Conservation (phyloP, 140 eudicot genomes). For the Anethum foeniculum region DNA sequence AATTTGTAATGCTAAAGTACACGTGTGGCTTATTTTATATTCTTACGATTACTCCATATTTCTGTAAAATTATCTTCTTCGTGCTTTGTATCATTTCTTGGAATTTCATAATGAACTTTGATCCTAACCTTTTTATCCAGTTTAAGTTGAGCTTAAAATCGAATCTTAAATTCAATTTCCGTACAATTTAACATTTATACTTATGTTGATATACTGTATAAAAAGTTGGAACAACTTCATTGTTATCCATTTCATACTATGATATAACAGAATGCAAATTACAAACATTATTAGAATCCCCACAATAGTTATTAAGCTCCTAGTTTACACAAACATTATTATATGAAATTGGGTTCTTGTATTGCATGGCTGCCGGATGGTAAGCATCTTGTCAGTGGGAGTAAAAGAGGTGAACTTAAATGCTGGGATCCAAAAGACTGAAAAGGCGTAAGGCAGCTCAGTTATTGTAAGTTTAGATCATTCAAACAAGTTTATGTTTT, state of each 20-base stretch:
- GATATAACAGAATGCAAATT: neutral
- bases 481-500: neutral
- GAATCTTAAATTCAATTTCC: neutral
- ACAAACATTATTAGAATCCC: neutral
- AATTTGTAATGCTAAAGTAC: neutral
- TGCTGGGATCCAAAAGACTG: slow-evolving; percentile 3
- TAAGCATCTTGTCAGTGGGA: slow-evolving; percentile 87
- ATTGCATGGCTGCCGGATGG: slow-evolving; percentile 93
- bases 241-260: neutral
- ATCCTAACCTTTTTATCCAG: neutral
- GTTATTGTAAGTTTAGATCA: slow-evolving; percentile 35
- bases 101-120: neutral
- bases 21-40: neutral
- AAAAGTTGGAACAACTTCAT: neutral
- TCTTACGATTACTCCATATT: no score
- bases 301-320: neutral
- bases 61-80: neutral
- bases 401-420: slow-evolving; percentile 23
- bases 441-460: slow-evolving; percentile 55
- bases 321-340: neutral
- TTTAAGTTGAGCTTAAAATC: neutral
- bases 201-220: neutral
- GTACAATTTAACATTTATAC: neutral
- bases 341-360: slow-evolving; percentile 73
- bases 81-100: neutral